A percentile compares a stretch with the other conserved stretches of the same genome.
Conservation (phyloP, 352 stramenopile species). For the Phytophthora pisi region DNA sequence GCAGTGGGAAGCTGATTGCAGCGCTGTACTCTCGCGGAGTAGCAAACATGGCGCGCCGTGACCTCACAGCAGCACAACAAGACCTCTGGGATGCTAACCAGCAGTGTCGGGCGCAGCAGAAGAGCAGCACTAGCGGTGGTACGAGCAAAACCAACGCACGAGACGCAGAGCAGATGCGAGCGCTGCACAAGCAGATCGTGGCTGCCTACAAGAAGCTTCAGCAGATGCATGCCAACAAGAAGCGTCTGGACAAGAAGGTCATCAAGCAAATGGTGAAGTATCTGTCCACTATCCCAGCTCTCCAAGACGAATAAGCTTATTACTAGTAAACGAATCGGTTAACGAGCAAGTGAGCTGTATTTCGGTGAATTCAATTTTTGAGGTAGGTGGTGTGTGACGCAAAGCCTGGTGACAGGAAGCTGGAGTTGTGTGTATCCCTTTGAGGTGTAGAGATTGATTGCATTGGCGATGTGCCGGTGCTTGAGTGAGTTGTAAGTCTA, state of each 20-base stretch:
- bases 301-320: conserved; percentile 44
- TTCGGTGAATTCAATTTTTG: conserved; percentile 25
- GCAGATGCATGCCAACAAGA: conserved; percentile 72
- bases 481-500: conserved; percentile 21
- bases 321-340: neutral
- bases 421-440: conserved; percentile 14
- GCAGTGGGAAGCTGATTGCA: conserved; percentile 50
- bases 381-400: conserved; percentile 6
- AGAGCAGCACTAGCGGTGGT: conserved; percentile 36
- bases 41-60: conserved; percentile 63
- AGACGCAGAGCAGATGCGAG: conserved; percentile 41
- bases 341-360: conserved; percentile 7
- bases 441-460: conserved; percentile 16
- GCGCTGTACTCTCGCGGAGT: conserved; percentile 78
- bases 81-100: conserved; percentile 77
- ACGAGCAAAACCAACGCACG: conserved; percentile 42
- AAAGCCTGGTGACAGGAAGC: conserved; percentile 10
- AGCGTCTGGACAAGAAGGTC: conserved; percentile 81
- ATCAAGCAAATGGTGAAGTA: conserved; percentile 88
- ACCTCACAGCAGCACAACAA: conserved; percentile 63
- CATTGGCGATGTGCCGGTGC: conserved; percentile 4
- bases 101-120: conserved; percentile 53
- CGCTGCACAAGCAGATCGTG: conserved; percentile 54
- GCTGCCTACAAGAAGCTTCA: conserved; percentile 79
- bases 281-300: conserved; percentile 65